Evolutionary conservation across 106 monocot species (phyloP), one percentile per base, ranked within the genome.

Genomic region (Phalaenopsis aphrodite): DNA sequence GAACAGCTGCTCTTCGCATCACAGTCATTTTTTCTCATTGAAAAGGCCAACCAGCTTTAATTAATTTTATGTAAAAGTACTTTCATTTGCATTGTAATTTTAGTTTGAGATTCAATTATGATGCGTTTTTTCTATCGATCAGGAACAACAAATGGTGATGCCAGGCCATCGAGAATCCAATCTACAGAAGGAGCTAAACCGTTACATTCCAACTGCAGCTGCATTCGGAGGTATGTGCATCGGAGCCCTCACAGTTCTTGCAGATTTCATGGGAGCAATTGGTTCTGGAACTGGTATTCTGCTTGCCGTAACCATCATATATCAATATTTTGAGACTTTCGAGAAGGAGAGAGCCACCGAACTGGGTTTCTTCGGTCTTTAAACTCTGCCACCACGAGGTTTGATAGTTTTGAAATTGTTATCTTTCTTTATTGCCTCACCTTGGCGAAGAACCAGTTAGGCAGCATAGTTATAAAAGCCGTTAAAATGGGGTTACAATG

Each of bases 91-190:
- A 30, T 30, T 21, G 0, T 61, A 61, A 61, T n/a, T 23, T 23
- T 61, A 61, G 3, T 61, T 4, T 61, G 61, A 21, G 61, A 61
- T 69, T 11, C 10, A 11, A 19, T 39, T 16, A 15, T 45, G 43
- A 45, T 45, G 3, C 6, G 24, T 19, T 65, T 65, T 57, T 0
- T 61, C 9, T 42, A 38, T 10, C 41, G 3, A 36, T 2, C 69
- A 90, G 90, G 90, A 90, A 21, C 90, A 90, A 85, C 90, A 90
- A 90, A 90, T 90, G 90, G 90, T 90, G 78, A 90, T 90, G 90
- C 87, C 90, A 24, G 90, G 90, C 39, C 90, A 90, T 57, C 76
- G 90, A 14, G 90, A 90, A 43, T 90, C 90, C 12, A 90, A 90
- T 78, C 77, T 90, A 36, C 90, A 90, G 79, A 90, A 90, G 83